Percentiles rank a stretch among this genome's conserved stretches.
These are phyloP conservation scores for Vigna mungo DNA, from an alignment of 306 rosid genomes.

Conservation along the genomic window DNA sequence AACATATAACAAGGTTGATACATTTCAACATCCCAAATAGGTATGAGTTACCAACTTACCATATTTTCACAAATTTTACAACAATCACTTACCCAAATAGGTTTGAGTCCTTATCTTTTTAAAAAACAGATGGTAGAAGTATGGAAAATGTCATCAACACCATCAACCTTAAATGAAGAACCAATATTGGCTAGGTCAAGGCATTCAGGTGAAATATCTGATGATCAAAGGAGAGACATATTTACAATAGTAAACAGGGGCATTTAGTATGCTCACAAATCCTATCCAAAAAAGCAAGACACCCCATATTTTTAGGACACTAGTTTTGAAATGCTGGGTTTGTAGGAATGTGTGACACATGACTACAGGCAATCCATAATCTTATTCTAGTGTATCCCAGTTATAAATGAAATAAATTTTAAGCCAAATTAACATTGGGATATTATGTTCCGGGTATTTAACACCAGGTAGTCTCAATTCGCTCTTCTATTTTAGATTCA, in stretches of 20 bases:
- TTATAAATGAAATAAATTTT: neutral
- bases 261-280: constrained; percentile 23
- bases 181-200: neutral
- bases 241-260: constrained; percentile 22
- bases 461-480: constrained; percentile 21
- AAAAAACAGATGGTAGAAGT: neutral
- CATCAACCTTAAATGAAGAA: neutral
- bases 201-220: constrained; percentile 11
- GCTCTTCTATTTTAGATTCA: neutral
- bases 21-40: neutral
- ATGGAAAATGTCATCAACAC: neutral
- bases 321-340: neutral
- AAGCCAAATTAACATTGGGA: neutral
- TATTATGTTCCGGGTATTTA: constrained; percentile 4
- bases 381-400: constrained; percentile 5
- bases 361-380: constrained; percentile 12
- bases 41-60: neutral
- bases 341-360: neutral
- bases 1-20: neutral
- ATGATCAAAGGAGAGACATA: constrained; percentile 6
- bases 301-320: constrained; percentile 4
- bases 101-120: neutral
- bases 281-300: constrained; percentile 2
- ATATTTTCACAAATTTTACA: neutral
- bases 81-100: too few species aligned